Evolutionary conservation across 805 yeast genomes (phyloP).

Genomic region (Yamadazyma philogaea): DNA sequence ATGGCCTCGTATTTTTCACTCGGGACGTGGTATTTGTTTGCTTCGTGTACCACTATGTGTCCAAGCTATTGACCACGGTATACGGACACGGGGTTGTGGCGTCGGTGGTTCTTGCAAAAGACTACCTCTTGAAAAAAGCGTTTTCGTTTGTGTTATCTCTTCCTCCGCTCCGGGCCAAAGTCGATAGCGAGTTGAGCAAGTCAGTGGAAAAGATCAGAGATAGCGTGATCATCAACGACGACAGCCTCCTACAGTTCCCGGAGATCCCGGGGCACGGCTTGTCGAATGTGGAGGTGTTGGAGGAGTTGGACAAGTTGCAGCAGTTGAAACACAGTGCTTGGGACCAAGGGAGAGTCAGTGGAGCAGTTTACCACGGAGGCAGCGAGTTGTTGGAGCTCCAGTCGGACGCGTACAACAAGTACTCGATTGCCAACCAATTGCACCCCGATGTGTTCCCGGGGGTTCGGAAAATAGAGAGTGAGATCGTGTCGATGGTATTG

Average conservation of each 20-base stretch:
- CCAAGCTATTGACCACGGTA: slow-evolving; percentile 11
- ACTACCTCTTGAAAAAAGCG: slow-evolving; percentile 13
- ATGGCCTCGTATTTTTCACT: slow-evolving; percentile 13
- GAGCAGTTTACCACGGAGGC: slow-evolving; percentile 97
- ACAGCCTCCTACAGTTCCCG: slow-evolving; percentile 41
- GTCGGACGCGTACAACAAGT: slow-evolving; percentile 68
- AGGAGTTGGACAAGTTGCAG: slow-evolving; percentile 49
- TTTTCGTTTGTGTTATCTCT: slow-evolving; percentile 38
- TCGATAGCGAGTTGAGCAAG: slow-evolving; percentile 56
- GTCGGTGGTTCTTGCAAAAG: slow-evolving; percentile 18
- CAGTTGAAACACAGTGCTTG: slow-evolving; percentile 68
- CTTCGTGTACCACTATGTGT: slow-evolving; percentile 12
- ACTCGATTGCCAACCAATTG: slow-evolving; percentile 86
- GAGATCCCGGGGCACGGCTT: slow-evolving; percentile 62
- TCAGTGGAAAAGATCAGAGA: slow-evolving; percentile 51
- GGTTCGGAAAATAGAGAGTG: slow-evolving; percentile 93
- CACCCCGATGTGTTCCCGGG: slow-evolving; percentile 98
- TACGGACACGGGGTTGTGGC: slow-evolving; percentile 42
- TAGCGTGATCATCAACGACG: slow-evolving; percentile 55
- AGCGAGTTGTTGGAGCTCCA: slow-evolving; percentile 71
- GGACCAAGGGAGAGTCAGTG: slow-evolving; percentile 83
- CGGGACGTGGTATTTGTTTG: slow-evolving; percentile 23
- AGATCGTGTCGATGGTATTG: slow-evolving; percentile 88
- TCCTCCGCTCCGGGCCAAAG: slow-evolving; percentile 54
- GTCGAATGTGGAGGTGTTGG: slow-evolving; percentile 41